These are phyloP conservation scores for Lepidium africanum DNA, from an alignment of 345 rosid species.

Conservation along the genomic window DNA sequence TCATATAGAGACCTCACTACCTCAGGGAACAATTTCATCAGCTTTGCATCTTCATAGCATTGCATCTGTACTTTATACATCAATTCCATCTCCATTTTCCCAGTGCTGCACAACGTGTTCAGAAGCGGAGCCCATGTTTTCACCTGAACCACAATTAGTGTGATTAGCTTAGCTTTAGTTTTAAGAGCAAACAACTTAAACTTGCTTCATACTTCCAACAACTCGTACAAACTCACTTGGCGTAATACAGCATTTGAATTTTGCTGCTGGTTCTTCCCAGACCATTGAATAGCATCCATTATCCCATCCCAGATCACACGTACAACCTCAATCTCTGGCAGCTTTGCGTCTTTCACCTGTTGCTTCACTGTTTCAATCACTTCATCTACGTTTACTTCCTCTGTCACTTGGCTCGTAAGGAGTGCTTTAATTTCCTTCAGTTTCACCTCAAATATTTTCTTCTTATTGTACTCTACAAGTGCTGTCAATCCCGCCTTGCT, in stretches of 20 bases:
- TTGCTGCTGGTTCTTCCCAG: slow-evolving; percentile 98
- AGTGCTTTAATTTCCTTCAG: slow-evolving; percentile 83
- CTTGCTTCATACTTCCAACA: neutral
- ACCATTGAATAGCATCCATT: slow-evolving; percentile 99
- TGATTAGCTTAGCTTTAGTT: neutral
- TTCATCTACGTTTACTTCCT: slow-evolving; percentile 63
- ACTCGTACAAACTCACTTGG: slow-evolving; percentile 41
- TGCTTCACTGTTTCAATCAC: slow-evolving; percentile 82
- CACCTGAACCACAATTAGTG: slow-evolving; percentile 39
- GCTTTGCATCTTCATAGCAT: slow-evolving; percentile 94
- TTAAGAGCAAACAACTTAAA: neutral
- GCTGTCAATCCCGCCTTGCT: slow-evolving; percentile 81
- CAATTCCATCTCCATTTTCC: slow-evolving; percentile 89
- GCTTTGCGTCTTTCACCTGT: slow-evolving; percentile 68
- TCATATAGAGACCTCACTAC: slow-evolving; percentile 79
- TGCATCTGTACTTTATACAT: slow-evolving; percentile 94
- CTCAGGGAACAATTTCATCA: slow-evolving; percentile 93
- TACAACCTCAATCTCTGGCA: slow-evolving; percentile 69
- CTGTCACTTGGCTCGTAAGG: slow-evolving; percentile 71
- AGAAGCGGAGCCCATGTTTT: slow-evolving; percentile 85
- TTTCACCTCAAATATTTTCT: slow-evolving; percentile 84
- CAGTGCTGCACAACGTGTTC: slow-evolving; percentile 69
- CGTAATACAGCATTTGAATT: slow-evolving; percentile 77
- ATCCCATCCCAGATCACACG: slow-evolving; percentile 83
- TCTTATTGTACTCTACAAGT: slow-evolving; percentile 89